These are phyloP conservation scores for Murraya paniculata DNA, from an alignment of 345 rosid species.

Conservation along the genomic window DNA sequence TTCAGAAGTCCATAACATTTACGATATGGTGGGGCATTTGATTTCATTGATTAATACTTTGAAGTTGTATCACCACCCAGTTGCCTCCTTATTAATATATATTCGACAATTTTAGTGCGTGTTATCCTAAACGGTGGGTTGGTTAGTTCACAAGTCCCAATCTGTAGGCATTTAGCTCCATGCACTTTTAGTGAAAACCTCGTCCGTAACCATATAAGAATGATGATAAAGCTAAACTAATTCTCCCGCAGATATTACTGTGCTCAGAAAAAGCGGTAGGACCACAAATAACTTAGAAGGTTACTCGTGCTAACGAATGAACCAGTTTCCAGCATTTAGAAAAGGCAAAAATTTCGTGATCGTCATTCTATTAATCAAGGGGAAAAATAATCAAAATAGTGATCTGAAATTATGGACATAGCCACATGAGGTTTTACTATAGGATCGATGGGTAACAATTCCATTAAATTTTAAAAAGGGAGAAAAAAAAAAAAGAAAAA, in stretches of 20 bases:
- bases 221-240: too few relatives aligned
- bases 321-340: too few relatives aligned
- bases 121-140: not conserved
- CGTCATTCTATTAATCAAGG: not conserved
- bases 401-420: not conserved
- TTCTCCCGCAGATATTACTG: too few relatives aligned
- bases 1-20: too few relatives aligned
- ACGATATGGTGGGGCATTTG: too few relatives aligned
- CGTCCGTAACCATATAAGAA: not conserved
- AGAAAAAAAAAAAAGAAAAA: not conserved
- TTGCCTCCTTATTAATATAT: not conserved
- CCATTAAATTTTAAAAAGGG: not conserved
- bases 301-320: too few relatives aligned
- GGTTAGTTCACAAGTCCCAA: slow-evolving; percentile 5
- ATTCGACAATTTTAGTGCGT: not conserved
- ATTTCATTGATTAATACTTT: too few relatives aligned
- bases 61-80: not conserved
- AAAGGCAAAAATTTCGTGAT: too few relatives aligned
- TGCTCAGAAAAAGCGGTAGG: too few relatives aligned
- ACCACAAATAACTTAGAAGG: too few relatives aligned
- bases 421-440: not conserved
- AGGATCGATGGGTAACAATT: not conserved
- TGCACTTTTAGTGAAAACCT: not conserved
- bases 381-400: not conserved
- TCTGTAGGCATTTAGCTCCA: not conserved